Percentiles rank a stretch among this genome's conserved stretches.
Evolutionary conservation across 257 asterid genomes (phyloP).

Genomic region (Ophiorrhiza pumila): DNA sequence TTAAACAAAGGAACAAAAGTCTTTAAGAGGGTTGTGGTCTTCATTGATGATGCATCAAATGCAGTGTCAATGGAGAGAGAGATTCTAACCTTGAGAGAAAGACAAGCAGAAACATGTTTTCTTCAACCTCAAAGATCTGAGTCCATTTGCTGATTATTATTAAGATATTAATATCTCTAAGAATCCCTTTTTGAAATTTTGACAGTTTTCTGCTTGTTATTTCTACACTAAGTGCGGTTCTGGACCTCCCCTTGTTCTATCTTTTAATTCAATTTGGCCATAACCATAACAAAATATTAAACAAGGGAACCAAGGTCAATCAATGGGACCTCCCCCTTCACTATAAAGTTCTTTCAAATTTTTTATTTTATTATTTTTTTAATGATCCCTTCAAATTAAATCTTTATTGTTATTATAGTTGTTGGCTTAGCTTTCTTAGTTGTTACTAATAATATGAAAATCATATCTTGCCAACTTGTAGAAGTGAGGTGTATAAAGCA

Average conservation of each 20-base stretch:
- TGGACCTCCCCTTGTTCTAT: conserved; percentile 27
- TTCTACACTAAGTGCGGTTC: conserved; percentile 40
- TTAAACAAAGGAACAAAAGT: conserved; percentile 7
- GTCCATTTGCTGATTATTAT: conserved; percentile 33
- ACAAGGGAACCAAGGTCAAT: conserved; percentile 71
- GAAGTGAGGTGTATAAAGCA: conserved; percentile 9
- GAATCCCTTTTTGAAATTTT: conserved; percentile 44
- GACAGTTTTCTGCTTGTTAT: conserved; percentile 71
- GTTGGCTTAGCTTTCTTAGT: conserved; percentile 14
- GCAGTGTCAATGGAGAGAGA: conserved; percentile 68
- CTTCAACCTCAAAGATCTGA: conserved; percentile 71
- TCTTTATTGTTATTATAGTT: neutral
- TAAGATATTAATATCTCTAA: conserved; percentile 19
- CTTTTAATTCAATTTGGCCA: neutral
- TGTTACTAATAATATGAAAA: conserved; percentile 14
- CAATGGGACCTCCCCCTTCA: conserved; percentile 41
- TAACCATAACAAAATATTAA: conserved; percentile 22
- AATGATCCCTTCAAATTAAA: too few relatives aligned
- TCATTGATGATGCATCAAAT: conserved; percentile 51
- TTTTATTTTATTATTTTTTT: too few relatives aligned
- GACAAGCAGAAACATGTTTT: conserved; percentile 74
- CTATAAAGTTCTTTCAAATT: conserved; percentile 21
- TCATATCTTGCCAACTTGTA: conserved; percentile 26
- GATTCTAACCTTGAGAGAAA: conserved; percentile 51
- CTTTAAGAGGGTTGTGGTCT: conserved; percentile 36